Evolutionary conservation across 306 rosid species (phyloP), one percentile per base, ranked within the genome.

Genomic region (Nissolia schottii): DNA sequence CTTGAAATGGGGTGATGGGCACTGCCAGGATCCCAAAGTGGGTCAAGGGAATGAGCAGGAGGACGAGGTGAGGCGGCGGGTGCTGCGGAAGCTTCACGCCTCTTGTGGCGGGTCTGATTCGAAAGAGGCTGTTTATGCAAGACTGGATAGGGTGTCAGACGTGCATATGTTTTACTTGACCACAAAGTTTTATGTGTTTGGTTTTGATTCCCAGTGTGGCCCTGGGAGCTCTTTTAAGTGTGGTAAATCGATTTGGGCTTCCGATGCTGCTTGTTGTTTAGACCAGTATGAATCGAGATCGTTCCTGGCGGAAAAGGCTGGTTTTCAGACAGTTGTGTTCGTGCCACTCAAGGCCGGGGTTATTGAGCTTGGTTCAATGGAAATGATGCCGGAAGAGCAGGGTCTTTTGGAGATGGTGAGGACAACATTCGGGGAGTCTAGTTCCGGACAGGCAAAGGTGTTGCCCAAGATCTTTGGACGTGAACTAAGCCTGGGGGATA

Each of bases 1-100:
- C 60, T 74, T 94, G 76, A 75, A 73, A 37, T 91, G 94, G 91
- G 96, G 94, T 0, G 98, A 87, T 63, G 98, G 98, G 29, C 81
- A 85, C 61, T 89, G 85, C 14, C 55, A 67, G 51, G 92, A 87
- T 67, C 34, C 80, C 2, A 84, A 75, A 38, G 83, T 50, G 34
- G 79, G 57, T 40, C 79, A 45, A 2, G 58, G 74, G 66, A 81
- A 60, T 77, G 87, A 67, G 75, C 82, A 84, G 53, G 55, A 48
- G 24, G 81, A 61, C 2, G 82, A 80, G 16, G 85, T 78, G 69
- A 87, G 78, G 78, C 80, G 68, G 82, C 65, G 45, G 79, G 98
- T 91, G 62, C 81, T 94, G 70, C 90, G 73, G 79, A 91, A 80
- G 73, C 91, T 94, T 75, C 87, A 86, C 23, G 79, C 87, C 0